phyloP scores from a whole-genome alignment of 2,329 filamentous ascomycete species.

The Akanthomyces uredinophilus region DNA sequence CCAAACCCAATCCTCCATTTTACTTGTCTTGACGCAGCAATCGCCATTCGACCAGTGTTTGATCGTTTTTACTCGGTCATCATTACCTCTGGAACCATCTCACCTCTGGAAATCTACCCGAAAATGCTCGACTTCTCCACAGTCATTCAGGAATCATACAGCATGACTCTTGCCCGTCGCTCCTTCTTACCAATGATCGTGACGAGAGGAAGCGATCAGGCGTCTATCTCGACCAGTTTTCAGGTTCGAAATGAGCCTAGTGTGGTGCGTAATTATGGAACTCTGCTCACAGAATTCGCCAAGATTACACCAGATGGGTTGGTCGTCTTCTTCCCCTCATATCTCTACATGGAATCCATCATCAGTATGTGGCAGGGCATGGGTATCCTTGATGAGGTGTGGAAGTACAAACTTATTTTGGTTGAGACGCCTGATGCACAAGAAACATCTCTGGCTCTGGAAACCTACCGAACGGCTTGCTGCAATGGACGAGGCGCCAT shows the following conservation, averaged over 20 bases:
- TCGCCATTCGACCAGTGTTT: conserved; percentile 96
- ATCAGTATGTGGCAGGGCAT: conserved; percentile 99
- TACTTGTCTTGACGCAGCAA: conserved; percentile 92
- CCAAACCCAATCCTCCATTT: conserved; percentile 97
- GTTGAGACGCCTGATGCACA: conserved; percentile 97
- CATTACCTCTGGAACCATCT: conserved; percentile 96
- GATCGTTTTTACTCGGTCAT: conserved; percentile 97
- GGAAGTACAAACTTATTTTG: conserved; percentile 98
- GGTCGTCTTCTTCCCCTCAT: conserved; percentile 99
- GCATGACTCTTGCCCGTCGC: conserved; percentile 87
- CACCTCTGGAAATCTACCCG: conserved; percentile 96
- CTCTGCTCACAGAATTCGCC: conserved; percentile 86
- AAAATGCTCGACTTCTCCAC: conserved; percentile 95
- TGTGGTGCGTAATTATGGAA: conserved; percentile 96
- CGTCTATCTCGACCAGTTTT: conserved; percentile 87
- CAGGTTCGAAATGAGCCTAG: conserved; percentile 92
- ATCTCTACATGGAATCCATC: conserved; percentile 98
- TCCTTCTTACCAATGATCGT: conserved; percentile 99
- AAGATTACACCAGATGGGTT: conserved; percentile 94
- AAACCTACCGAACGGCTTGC: conserved; percentile 95
- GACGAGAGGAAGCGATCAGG: conserved; percentile 89
- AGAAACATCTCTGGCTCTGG: conserved; percentile 89
- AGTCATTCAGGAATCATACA: conserved; percentile 94
- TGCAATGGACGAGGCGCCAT: conserved; percentile 95
- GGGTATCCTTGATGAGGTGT: conserved; percentile 94